Percentiles rank a stretch among this genome's conserved stretches.
Conservation (phyloP, 257 asterid species). For the Lavandula angustifolia region DNA sequence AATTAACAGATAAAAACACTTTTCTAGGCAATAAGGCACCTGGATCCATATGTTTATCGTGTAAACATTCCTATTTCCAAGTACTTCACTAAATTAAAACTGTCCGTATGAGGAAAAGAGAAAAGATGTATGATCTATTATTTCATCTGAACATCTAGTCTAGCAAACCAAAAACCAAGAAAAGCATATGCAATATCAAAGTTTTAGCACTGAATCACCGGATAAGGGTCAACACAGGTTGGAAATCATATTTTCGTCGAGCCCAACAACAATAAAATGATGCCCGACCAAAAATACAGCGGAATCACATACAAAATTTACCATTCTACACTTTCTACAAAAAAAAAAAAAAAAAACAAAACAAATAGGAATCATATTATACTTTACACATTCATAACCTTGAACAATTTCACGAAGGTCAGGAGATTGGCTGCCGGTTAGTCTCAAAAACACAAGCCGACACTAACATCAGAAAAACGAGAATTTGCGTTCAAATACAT, state of each 20-base stretch:
- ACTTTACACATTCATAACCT: not conserved
- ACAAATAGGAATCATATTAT: not conserved
- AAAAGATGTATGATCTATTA: not conserved
- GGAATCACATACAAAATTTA: not conserved
- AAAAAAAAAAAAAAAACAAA: not conserved
- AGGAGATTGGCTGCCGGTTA: not conserved
- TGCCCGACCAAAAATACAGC: not conserved
- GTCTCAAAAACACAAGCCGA: not conserved
- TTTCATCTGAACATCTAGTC: not conserved
- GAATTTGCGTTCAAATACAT: not conserved
- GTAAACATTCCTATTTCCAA: not conserved
- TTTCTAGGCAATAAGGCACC: not conserved
- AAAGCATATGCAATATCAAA: not conserved
- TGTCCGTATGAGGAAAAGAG: not conserved
- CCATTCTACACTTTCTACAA: not conserved
- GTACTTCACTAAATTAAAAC: not conserved
- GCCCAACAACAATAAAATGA: not conserved
- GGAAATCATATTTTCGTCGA: not conserved
- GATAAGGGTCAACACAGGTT: not conserved
- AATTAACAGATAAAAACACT: not conserved
- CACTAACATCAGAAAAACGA: not conserved
- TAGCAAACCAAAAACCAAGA: conserved; percentile 11
- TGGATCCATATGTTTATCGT: not conserved
- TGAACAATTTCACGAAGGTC: not conserved
- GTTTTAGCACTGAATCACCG: not conserved